Percentiles rank a stretch among this genome's conserved stretches.
These are phyloP conservation scores for Paraconiothyrium brasiliense DNA, from an alignment of 2,329 filamentous ascomycete species.

Conservation along the genomic window DNA sequence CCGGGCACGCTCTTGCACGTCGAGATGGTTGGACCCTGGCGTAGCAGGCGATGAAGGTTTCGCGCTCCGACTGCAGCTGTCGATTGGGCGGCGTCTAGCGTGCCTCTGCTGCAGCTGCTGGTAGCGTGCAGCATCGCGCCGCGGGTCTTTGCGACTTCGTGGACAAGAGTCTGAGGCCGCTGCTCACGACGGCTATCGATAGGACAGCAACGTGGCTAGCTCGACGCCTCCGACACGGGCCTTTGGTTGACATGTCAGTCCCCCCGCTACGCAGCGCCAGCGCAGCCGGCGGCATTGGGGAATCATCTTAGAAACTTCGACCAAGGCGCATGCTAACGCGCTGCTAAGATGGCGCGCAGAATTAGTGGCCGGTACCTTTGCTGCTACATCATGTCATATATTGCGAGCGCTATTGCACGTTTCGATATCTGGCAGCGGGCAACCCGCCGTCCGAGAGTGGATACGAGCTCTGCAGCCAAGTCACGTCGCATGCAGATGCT, in stretches of 20 bases:
- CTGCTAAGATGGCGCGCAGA: slow-evolving; percentile 17
- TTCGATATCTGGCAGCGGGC: slow-evolving; percentile 5
- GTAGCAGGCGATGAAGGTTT: neutral
- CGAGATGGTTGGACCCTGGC: neutral
- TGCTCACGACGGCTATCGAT: slow-evolving; percentile 4
- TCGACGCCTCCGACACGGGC: slow-evolving; percentile 1
- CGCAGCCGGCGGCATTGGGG: neutral
- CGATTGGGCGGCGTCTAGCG: slow-evolving; percentile 5
- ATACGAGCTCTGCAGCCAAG: slow-evolving; percentile 15
- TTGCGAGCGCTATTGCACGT: neutral
- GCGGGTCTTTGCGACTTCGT: neutral
- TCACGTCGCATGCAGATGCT: slow-evolving; percentile 27
- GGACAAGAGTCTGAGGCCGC: neutral
- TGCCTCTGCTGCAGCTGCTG: slow-evolving; percentile 2
- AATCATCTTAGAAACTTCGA: neutral
- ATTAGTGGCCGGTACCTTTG: neutral
- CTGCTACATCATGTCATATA: neutral
- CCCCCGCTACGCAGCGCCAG: too few relatives aligned
- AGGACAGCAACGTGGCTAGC: slow-evolving; percentile 11
- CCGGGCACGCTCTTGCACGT: neutral
- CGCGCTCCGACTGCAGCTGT: neutral
- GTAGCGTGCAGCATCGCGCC: neutral
- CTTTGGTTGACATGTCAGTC: neutral
- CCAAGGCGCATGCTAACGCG: neutral
- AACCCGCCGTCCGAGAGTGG: slow-evolving; percentile 5